phyloP scores from a whole-genome alignment of 1,284 basidiomycete genomes.

The Trichosporon sp. region DNA sequence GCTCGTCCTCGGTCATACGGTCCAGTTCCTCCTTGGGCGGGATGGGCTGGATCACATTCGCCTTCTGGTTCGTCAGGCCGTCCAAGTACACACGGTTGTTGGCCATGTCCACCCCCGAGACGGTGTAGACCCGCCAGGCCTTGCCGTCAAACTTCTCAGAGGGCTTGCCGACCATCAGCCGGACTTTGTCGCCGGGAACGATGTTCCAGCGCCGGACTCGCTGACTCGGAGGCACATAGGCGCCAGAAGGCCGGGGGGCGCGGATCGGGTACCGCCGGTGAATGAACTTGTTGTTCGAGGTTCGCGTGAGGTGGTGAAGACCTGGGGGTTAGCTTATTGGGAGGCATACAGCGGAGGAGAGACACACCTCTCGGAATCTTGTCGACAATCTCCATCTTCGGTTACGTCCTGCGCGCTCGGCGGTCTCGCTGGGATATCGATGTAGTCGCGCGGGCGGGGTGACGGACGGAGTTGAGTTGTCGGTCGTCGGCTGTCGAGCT shows the following conservation, averaged over 20 bases:
- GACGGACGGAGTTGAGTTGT: too few species aligned
- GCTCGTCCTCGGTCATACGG: conserved; percentile 17
- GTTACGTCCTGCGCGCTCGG: too few species aligned
- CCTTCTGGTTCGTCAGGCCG: conserved; percentile 37
- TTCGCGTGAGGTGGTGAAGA: conserved; percentile 31
- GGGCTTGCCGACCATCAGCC: conserved; percentile 37
- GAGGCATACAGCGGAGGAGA: neutral
- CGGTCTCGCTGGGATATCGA: neutral
- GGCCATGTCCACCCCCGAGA: conserved; percentile 36
- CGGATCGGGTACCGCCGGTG: conserved; percentile 30
- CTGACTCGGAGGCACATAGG: conserved; percentile 32
- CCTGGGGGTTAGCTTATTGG: conserved; percentile 14
- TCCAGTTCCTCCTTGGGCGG: conserved; percentile 28
- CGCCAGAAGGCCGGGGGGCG: conserved; percentile 27
- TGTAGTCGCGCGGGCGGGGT: neutral
- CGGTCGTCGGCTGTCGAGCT: neutral
- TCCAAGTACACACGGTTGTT: conserved; percentile 39
- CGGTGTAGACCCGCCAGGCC: conserved; percentile 31
- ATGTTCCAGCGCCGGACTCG: conserved; percentile 44
- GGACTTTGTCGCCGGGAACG: conserved; percentile 41
- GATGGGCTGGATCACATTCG: conserved; percentile 26
- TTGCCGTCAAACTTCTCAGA: conserved; percentile 30
- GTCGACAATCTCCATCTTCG: neutral
- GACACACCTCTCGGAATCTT: neutral
- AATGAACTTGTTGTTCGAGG: conserved; percentile 19